Percentiles rank a stretch among this genome's conserved stretches.
Evolutionary conservation across 108 stramenopile genomes (phyloP).

Genomic region (Fistulifera solaris): DNA sequence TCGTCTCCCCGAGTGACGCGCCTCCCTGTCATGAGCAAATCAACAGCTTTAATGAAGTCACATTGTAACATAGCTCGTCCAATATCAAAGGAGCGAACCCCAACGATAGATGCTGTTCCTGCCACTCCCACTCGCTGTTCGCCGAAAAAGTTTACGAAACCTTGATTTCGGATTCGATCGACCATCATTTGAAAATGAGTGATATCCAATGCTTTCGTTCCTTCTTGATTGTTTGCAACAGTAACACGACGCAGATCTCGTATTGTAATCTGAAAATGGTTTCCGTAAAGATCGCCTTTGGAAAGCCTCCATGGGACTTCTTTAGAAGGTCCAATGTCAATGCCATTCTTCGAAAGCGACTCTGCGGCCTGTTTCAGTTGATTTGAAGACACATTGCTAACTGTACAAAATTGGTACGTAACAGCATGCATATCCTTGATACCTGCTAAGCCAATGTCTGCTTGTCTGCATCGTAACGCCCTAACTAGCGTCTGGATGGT

Average conservation of each 20-base stretch:
- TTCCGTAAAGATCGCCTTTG: constrained; percentile 53
- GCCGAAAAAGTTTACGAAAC: constrained; percentile 86
- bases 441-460: constrained; percentile 72
- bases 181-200: constrained; percentile 43
- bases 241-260: constrained; percentile 42
- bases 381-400: constrained; percentile 27
- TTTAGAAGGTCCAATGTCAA: constrained; percentile 19
- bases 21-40: constrained; percentile 67
- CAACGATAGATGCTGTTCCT: constrained; percentile 37
- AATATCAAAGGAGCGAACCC: constrained; percentile 68
- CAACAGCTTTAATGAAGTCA: constrained; percentile 51
- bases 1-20: constrained; percentile 15
- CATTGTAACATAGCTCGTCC: constrained; percentile 63
- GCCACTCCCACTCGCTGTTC: constrained; percentile 78
- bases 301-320: constrained; percentile 24
- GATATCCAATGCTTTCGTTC: constrained; percentile 17
- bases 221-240: constrained; percentile 11
- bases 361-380: background rate
- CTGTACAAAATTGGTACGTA: constrained; percentile 76
- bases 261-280: constrained; percentile 54
- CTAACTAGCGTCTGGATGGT: constrained; percentile 34
- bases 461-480: constrained; percentile 45
- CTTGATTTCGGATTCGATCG: constrained; percentile 33
- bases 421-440: constrained; percentile 83
- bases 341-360: background rate